Evolutionary conservation across 2,329 filamentous ascomycete genomes (phyloP).

Genomic region (Claviceps paspali): DNA sequence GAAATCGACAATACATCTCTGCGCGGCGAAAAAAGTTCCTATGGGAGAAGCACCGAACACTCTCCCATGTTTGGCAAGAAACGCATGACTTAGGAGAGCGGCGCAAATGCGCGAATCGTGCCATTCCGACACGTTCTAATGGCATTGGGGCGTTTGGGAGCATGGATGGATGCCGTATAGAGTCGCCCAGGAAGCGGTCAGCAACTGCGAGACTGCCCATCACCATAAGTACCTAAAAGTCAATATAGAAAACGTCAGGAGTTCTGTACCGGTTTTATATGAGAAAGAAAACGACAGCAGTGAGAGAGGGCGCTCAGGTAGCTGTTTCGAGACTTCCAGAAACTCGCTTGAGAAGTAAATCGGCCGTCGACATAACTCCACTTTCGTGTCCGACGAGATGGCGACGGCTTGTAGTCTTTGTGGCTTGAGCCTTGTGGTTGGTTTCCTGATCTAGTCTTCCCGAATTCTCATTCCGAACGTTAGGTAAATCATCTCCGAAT

Average conservation of each 20-base stretch:
- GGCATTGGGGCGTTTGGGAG: no score
- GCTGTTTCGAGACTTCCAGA: background rate
- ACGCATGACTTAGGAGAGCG: constrained; percentile 1
- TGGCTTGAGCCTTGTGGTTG: no score
- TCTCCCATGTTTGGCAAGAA: constrained; percentile 2
- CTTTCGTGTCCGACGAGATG: background rate
- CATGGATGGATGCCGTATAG: background rate
- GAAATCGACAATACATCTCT: background rate
- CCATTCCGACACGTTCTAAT: background rate
- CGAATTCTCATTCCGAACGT: no score
- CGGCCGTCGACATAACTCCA: no score
- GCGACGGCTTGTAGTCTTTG: background rate
- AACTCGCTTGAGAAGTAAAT: no score
- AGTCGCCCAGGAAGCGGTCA: constrained; percentile 2
- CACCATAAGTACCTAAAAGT: constrained; percentile 1
- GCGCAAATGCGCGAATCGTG: constrained; percentile 1
- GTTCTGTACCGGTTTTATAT: background rate
- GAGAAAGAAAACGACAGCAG: background rate
- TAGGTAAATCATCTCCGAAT: no score
- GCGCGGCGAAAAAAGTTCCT: background rate
- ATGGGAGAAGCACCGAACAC: background rate
- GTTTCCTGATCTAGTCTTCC: no score
- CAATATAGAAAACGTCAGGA: constrained; percentile 2
- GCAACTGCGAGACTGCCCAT: background rate
- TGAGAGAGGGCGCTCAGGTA: background rate